phyloP scores from a whole-genome alignment of 345 rosid genomes.

The Iberis pinnata region DNA sequence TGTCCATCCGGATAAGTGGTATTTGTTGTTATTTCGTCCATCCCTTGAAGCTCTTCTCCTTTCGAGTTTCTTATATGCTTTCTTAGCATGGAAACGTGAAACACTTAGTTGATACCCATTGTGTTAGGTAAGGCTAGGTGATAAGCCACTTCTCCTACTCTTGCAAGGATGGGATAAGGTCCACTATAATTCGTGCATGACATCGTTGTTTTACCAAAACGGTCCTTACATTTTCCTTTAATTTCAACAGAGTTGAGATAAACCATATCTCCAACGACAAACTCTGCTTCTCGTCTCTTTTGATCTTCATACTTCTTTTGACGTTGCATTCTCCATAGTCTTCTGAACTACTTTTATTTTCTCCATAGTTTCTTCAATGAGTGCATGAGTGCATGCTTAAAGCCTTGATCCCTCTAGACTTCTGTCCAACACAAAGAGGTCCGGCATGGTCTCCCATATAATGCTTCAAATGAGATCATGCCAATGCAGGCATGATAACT shows the following conservation, averaged over 20 bases:
- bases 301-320: background rate
- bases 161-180: no score
- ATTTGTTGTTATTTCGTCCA: no score
- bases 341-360: background rate
- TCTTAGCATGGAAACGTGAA: background rate
- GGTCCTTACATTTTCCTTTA: no score
- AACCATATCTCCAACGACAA: background rate
- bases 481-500: background rate
- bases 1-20: no score
- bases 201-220: no score
- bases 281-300: background rate
- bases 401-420: background rate
- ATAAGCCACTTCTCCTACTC: background rate
- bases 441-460: background rate
- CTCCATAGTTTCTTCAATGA: background rate
- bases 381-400: background rate
- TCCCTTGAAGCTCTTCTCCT: no score
- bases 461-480: background rate
- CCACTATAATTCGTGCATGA: no score
- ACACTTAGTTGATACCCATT: background rate
- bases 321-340: background rate
- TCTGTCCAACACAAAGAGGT: background rate
- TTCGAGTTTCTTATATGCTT: background rate
- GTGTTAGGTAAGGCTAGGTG: no score
- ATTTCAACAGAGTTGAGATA: background rate